These are phyloP conservation scores for Discostella stelligera DNA, from an alignment of 352 stramenopile genomes.

Conservation along the genomic window DNA sequence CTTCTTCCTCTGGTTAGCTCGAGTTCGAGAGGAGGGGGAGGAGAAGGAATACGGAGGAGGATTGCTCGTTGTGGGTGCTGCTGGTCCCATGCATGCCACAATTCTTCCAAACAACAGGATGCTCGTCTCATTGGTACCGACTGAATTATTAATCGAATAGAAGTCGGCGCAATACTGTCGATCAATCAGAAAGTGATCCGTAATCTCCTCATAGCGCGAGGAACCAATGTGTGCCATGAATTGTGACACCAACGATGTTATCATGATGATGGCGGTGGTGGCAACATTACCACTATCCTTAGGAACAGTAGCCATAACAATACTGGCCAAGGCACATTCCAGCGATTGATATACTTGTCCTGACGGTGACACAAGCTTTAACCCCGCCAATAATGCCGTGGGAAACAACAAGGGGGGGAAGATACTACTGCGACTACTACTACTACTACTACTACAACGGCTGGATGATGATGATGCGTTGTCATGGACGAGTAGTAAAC, in stretches of 20 bases:
- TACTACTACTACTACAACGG: no score
- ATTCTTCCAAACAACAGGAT: slow-evolving; percentile 41
- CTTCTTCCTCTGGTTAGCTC: not conserved
- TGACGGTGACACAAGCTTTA: slow-evolving; percentile 28
- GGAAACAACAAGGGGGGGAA: not conserved
- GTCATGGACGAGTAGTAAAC: not conserved
- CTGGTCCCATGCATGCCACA: slow-evolving; percentile 22
- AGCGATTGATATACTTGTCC: slow-evolving; percentile 30
- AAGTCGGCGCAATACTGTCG: slow-evolving; percentile 39
- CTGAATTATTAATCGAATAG: not conserved
- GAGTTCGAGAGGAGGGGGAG: not conserved
- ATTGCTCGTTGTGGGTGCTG: not conserved
- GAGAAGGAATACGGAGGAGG: not conserved
- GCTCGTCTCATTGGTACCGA: not conserved
- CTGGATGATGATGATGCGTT: no score
- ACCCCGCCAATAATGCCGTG: slow-evolving; percentile 10
- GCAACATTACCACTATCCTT: slow-evolving; percentile 3
- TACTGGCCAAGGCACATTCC: slow-evolving; percentile 23
- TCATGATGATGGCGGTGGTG: not conserved
- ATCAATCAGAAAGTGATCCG: slow-evolving; percentile 45
- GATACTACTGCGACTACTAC: no score
- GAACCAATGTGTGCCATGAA: slow-evolving; percentile 37
- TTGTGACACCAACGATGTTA: slow-evolving; percentile 8
- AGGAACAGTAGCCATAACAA: slow-evolving; percentile 7
- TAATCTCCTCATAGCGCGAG: slow-evolving; percentile 10